These are phyloP conservation scores for Alternaria sp. DNA, from an alignment of 2,329 filamentous ascomycete species.

Conservation along the genomic window DNA sequence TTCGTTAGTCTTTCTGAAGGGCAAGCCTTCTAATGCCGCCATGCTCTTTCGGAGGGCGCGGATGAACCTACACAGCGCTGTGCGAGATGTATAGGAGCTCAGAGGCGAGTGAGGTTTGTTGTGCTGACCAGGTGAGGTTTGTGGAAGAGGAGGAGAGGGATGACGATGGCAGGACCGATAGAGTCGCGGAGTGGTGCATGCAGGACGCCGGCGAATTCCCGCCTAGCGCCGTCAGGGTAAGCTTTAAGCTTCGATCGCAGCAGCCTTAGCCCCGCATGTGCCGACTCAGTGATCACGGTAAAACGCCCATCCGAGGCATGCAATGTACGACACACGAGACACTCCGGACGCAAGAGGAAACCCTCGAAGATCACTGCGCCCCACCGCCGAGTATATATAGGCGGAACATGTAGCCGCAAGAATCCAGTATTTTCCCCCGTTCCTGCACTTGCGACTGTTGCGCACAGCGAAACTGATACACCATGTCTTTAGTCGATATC, in stretches of 20 bases:
- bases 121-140: conserved; percentile 5
- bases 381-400: conserved; percentile 6
- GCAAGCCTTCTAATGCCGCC: conserved; percentile 36
- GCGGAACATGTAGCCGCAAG: conserved; percentile 10
- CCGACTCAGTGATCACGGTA: conserved; percentile 16
- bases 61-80: conserved; percentile 40
- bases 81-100: conserved; percentile 25
- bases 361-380: not conserved
- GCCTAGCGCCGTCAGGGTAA: conserved; percentile 10
- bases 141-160: conserved; percentile 11
- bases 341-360: conserved; percentile 5
- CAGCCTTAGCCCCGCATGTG: conserved; percentile 15
- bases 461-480: conserved; percentile 15
- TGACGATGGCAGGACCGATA: conserved; percentile 15
- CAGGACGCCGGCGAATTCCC: conserved; percentile 4
- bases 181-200: conserved; percentile 15
- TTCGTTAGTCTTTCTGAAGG: conserved; percentile 41
- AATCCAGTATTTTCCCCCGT: conserved; percentile 5
- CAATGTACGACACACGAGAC: conserved; percentile 9
- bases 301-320: conserved; percentile 14
- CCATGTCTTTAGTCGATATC: conserved; percentile 26
- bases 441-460: not conserved
- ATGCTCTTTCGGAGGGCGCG: conserved; percentile 33
- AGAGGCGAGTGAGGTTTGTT: conserved; percentile 5
- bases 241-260: not conserved